phyloP scores from a whole-genome alignment of 208 protist species.

The Acanthamoeba royreba region DNA sequence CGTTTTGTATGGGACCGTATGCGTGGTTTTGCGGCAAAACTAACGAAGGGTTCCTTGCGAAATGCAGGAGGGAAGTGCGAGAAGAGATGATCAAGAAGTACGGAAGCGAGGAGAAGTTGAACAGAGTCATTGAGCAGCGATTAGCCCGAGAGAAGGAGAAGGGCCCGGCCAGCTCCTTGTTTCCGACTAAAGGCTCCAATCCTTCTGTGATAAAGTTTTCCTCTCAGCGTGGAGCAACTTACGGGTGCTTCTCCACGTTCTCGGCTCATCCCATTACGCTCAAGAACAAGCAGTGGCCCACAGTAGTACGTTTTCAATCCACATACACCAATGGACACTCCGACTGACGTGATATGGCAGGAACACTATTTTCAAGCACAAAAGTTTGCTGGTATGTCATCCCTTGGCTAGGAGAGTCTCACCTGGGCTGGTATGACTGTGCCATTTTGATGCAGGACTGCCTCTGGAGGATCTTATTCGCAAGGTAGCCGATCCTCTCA shows the following conservation, averaged over 20 bases:
- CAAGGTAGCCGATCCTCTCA: neutral
- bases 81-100: neutral
- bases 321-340: too few species aligned
- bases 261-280: constrained; percentile 11
- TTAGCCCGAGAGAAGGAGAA: neutral
- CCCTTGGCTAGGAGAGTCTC: too few species aligned
- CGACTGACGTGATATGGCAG: too few species aligned
- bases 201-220: constrained; percentile 17
- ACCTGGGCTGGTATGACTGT: neutral
- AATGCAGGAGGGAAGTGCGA: constrained; percentile 25
- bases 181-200: neutral
- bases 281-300: constrained; percentile 9
- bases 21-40: too few species aligned
- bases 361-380: constrained; percentile 35
- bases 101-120: neutral
- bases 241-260: constrained; percentile 27
- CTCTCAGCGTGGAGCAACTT: neutral
- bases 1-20: too few species aligned
- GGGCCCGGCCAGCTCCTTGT: neutral
- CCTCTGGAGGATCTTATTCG: constrained; percentile 7
- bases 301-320: neutral
- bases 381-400: constrained; percentile 50
- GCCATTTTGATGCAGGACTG: neutral
- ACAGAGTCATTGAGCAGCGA: neutral
- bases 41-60: too few species aligned